Conservation (phyloP, 2,329 filamentous ascomycete genomes). For the Plenodomus tracheiphilus region DNA sequence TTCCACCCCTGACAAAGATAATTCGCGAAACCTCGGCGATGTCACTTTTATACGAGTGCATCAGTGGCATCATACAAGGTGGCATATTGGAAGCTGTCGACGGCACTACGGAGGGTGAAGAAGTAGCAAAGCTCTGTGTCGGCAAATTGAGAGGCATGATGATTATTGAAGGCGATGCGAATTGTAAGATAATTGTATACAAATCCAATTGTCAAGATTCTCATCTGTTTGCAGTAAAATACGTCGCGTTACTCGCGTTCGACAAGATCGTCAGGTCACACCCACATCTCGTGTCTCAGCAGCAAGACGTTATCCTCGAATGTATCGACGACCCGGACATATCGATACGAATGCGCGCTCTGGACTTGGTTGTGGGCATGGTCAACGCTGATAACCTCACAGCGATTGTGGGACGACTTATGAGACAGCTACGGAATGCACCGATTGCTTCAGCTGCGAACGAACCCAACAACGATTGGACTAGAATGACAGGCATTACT, state of each 20-base stretch:
- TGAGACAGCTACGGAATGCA: constrained; percentile 77
- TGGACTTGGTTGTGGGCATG: constrained; percentile 93
- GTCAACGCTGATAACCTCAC: constrained; percentile 85
- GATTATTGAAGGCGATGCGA: constrained; percentile 88
- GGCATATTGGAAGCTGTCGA: constrained; percentile 86
- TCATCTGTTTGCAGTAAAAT: constrained; percentile 71
- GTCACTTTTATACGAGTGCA: constrained; percentile 98
- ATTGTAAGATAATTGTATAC: constrained; percentile 62
- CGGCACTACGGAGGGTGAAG: constrained; percentile 79
- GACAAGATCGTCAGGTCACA: constrained; percentile 92
- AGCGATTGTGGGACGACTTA: constrained; percentile 80
- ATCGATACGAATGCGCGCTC: constrained; percentile 88
- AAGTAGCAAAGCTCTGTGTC: constrained; percentile 90
- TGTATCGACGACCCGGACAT: constrained; percentile 96
- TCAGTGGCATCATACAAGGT: constrained; percentile 96
- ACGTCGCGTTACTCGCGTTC: constrained; percentile 91
- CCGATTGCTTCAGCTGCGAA: constrained; percentile 57
- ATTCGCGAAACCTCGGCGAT: constrained; percentile 95
- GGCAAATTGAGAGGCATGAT: constrained; percentile 93
- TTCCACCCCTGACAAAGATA: constrained; percentile 87
- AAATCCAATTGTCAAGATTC: constrained; percentile 11
- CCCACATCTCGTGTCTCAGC: constrained; percentile 82
- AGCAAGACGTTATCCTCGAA: constrained; percentile 94
- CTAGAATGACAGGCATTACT: constrained; percentile 47
- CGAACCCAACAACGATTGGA: constrained; percentile 53